phyloP scores from a whole-genome alignment of 345 rosid species.

The Citrus sp. region DNA sequence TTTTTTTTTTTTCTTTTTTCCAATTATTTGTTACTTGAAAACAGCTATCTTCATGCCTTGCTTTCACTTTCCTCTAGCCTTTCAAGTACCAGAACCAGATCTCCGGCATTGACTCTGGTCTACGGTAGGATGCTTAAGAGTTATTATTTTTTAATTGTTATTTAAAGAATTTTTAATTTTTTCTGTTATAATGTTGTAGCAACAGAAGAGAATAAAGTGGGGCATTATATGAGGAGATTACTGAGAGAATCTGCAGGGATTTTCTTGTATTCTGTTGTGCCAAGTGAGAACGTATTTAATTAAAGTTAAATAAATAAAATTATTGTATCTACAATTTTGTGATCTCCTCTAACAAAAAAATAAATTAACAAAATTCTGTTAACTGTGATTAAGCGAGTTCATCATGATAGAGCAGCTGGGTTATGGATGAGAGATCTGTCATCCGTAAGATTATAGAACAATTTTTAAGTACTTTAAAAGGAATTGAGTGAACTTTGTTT shows the following conservation, averaged over 20 bases:
- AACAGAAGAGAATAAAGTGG: slow-evolving; percentile 40
- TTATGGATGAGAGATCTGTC: slow-evolving; percentile 17
- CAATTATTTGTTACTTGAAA: slow-evolving; percentile 5
- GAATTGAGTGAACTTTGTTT: slow-evolving; percentile 5
- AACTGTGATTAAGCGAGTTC: neutral
- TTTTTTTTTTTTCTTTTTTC: neutral
- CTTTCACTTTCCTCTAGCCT: slow-evolving; percentile 6
- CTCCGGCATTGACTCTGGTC: slow-evolving; percentile 54
- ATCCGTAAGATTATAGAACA: slow-evolving; percentile 2
- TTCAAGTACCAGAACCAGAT: slow-evolving; percentile 36
- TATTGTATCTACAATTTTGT: neutral
- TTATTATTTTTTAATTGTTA: neutral
- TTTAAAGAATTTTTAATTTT: neutral
- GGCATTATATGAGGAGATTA: slow-evolving; percentile 38
- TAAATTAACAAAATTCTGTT: neutral
- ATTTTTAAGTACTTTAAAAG: neutral
- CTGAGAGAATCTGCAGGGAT: slow-evolving; percentile 30
- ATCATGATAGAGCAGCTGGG: neutral
- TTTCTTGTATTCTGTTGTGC: slow-evolving; percentile 20
- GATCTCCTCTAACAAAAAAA: neutral
- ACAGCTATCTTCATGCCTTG: neutral
- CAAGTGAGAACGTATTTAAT: neutral
- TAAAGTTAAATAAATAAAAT: neutral
- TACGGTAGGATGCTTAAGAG: slow-evolving; percentile 18
- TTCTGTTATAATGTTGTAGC: slow-evolving; percentile 5